Base-by-base conservation (phyloP, 2,329 filamentous ascomycete genomes). In the Capronia americana region DNA sequence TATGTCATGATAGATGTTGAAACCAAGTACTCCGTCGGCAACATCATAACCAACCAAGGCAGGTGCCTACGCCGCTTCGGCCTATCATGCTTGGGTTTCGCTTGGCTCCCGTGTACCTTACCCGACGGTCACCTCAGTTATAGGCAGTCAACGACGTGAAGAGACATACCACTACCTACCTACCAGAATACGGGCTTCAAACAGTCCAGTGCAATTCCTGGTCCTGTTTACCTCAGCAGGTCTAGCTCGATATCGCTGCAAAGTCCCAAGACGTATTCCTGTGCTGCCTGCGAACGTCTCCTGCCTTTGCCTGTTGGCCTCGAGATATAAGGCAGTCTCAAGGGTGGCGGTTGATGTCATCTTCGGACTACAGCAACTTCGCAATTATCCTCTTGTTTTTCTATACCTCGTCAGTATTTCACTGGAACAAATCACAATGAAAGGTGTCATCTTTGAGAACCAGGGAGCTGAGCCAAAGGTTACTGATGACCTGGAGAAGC, bases 401-500 rank as follows among this genome's bases (percentile, higher is more conserved):
- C 11, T 30, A 12, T 38, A 38, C n/a, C 10, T 53, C 48, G 14
- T 51, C 24, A 34, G 32, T n/a, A 53, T 30, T 6, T 53, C 34
- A 26, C 11, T 8, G 4, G 4, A 61, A 24, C 4, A 20, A 17
- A 38, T 20, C 48, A 41, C 38, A 28, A 72, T 72, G 70, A 70
- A 71, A 61, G 69, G 66, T 28, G 67, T 69, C 12, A 28, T 68
- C 54, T 64, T 69, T 59, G 53, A 57, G 24, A 57, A 63, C 12
- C 62, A 53, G 28, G 69, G 69, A n/a, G 70, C 66, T 3, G 65
- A 67, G 51, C 64, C 67, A 30, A 67, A 60, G 53, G 57, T 71
- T 32, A 63, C 69, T 20, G 65, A 68, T 54, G 70, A 73, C 44
- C 61, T 76, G 38, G 58, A 71, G 11, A 65, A 69, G 30, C 75